These are phyloP conservation scores for Tylopilus sp. DNA, from an alignment of 768 basidiomycete species.

Conservation along the genomic window DNA sequence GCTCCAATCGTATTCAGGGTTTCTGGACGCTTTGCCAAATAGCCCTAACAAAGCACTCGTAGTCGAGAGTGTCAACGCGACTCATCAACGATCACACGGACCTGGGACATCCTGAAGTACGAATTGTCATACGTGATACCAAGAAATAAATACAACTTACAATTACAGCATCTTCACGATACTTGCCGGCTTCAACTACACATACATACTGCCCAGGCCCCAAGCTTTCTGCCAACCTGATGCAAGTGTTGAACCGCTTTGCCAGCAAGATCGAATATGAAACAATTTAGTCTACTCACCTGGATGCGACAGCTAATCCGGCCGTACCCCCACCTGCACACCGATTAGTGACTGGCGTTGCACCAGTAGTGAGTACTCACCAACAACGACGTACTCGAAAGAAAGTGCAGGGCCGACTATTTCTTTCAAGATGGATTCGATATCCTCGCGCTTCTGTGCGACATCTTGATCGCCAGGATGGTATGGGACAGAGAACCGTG, in stretches of 20 bases:
- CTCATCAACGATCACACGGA: neutral
- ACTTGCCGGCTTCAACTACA: constrained; percentile 17
- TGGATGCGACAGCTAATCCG: constrained; percentile 16
- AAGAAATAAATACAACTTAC: constrained; percentile 2
- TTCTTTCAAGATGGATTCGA: neutral
- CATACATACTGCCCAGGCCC: constrained; percentile 12
- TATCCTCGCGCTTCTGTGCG: neutral
- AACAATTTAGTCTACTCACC: neutral
- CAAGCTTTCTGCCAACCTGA: constrained; percentile 14
- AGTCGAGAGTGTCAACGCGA: no score
- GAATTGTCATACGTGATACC: neutral
- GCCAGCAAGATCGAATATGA: neutral
- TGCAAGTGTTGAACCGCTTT: neutral
- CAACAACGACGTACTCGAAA: constrained; percentile 16
- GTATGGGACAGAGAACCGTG: neutral
- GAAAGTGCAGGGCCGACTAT: neutral
- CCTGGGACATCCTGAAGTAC: constrained; percentile 15
- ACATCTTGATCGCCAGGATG: neutral
- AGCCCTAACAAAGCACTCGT: neutral
- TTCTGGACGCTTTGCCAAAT: neutral
- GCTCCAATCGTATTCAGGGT: constrained; percentile 16
- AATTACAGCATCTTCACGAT: constrained; percentile 7
- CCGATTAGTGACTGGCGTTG: neutral
- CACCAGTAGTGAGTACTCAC: neutral
- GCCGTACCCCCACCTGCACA: constrained; percentile 15